Evolutionary conservation across 1,139 yeast species (phyloP).

Genomic region (Kurtzmaniella quercitrusa): DNA sequence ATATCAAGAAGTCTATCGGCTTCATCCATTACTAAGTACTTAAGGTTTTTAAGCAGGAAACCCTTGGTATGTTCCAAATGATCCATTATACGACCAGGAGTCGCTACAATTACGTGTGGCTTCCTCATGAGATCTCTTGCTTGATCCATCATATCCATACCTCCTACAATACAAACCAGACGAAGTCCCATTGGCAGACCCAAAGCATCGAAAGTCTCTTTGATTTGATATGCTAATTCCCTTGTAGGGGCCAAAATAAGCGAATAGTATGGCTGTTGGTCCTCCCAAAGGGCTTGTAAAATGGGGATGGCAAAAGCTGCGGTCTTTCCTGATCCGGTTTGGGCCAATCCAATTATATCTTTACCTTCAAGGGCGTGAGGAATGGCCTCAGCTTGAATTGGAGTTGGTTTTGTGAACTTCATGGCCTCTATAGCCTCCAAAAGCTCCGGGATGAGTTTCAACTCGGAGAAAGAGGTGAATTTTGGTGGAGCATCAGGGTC

Average conservation of each 20-base stretch:
- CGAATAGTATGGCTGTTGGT: slow-evolving; percentile 83
- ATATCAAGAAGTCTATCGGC: slow-evolving; percentile 93
- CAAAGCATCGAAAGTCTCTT: slow-evolving; percentile 90
- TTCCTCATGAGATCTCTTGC: slow-evolving; percentile 89
- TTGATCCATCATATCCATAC: slow-evolving; percentile 98
- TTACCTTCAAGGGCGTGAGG: slow-evolving; percentile 89
- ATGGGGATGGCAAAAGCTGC: slow-evolving; percentile 90
- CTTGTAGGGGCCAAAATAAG: slow-evolving; percentile 94
- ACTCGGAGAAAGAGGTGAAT: slow-evolving; percentile 42
- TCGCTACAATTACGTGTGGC: slow-evolving; percentile 92
- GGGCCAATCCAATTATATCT: slow-evolving; percentile 78
- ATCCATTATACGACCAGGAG: slow-evolving; percentile 78
- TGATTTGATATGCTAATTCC: slow-evolving; percentile 93
- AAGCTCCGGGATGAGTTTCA: slow-evolving; percentile 74
- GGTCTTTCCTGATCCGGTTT: slow-evolving; percentile 82
- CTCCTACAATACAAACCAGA: slow-evolving; percentile 88
- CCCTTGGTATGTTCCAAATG: slow-evolving; percentile 95
- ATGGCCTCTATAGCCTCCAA: slow-evolving; percentile 71
- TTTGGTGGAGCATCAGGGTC: slow-evolving; percentile 27
- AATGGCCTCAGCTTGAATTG: slow-evolving; percentile 87
- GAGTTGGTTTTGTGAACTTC: slow-evolving; percentile 72
- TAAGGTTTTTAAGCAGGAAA: slow-evolving; percentile 72
- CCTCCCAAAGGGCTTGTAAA: slow-evolving; percentile 83
- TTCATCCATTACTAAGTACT: slow-evolving; percentile 91
- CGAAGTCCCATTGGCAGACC: slow-evolving; percentile 90